Conservation (phyloP, 1,139 yeast genomes). For the Geotrichum phurueaensis region DNA sequence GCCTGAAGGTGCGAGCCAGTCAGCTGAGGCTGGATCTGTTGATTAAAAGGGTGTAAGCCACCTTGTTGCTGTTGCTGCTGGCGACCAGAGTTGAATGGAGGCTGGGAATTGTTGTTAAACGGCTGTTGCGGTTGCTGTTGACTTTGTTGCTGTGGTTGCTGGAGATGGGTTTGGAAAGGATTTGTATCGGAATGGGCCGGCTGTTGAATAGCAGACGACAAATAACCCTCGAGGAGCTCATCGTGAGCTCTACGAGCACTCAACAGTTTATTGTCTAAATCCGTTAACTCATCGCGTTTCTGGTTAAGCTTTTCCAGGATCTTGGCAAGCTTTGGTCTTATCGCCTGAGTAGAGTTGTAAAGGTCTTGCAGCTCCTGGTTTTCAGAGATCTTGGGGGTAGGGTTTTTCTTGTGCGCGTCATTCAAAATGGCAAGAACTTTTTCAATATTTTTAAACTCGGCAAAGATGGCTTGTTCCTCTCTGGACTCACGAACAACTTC, state of each 20-base stretch:
- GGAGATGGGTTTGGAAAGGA: slow-evolving; percentile 2
- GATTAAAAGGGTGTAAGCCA: not conserved
- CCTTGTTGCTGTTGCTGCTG: slow-evolving; percentile 3
- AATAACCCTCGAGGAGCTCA: slow-evolving; percentile 51
- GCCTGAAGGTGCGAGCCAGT: not conserved
- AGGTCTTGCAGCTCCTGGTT: slow-evolving; percentile 47
- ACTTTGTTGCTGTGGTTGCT: slow-evolving; percentile 9
- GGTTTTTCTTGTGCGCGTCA: slow-evolving; percentile 30
- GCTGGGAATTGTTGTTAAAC: not conserved
- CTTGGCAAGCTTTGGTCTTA: slow-evolving; percentile 67
- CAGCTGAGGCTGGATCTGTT: not conserved
- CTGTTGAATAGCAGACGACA: slow-evolving; percentile 26
- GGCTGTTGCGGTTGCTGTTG: slow-evolving; percentile 6
- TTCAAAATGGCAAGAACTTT: slow-evolving; percentile 55
- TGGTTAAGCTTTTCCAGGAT: slow-evolving; percentile 69
- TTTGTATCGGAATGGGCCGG: not conserved
- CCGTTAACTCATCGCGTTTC: slow-evolving; percentile 65
- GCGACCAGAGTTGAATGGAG: not conserved
- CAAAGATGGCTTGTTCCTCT: slow-evolving; percentile 43
- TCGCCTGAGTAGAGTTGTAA: slow-evolving; percentile 64
- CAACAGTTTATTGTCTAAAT: slow-evolving; percentile 61
- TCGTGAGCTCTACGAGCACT: slow-evolving; percentile 66
- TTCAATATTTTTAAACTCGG: slow-evolving; percentile 55
- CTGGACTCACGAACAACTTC: slow-evolving; percentile 42
- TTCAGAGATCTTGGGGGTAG: slow-evolving; percentile 31